Evolutionary conservation across 768 basidiomycete genomes (phyloP).

Genomic region (Panus rudis): DNA sequence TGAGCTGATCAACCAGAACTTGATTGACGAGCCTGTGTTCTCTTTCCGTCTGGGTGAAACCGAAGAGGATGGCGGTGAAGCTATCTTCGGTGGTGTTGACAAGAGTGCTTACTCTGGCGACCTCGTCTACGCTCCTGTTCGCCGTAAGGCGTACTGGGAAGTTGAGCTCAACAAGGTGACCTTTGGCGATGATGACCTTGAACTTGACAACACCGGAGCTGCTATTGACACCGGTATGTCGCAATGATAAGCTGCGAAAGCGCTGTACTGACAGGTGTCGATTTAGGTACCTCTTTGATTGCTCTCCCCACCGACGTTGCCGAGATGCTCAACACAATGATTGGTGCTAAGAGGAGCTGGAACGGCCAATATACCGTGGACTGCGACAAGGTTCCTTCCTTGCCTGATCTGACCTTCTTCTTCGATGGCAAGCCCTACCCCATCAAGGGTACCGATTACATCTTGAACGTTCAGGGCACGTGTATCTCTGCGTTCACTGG

Average conservation of each 20-base stretch:
- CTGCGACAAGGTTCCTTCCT: constrained; percentile 73
- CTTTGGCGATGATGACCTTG: constrained; percentile 83
- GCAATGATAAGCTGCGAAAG: constrained; percentile 5
- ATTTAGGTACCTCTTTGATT: constrained; percentile 83
- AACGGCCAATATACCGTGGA: constrained; percentile 93
- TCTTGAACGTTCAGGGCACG: constrained; percentile 84
- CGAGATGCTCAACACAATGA: constrained; percentile 94
- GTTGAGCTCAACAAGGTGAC: constrained; percentile 83
- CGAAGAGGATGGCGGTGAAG: constrained; percentile 86
- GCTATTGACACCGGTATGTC: constrained; percentile 81
- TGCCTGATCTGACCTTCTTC: constrained; percentile 81
- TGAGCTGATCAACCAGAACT: constrained; percentile 75
- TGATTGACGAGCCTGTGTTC: constrained; percentile 84
- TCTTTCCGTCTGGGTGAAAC: constrained; percentile 88
- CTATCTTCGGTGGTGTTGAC: constrained; percentile 89
- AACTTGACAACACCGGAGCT: constrained; percentile 90
- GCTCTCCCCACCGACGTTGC: constrained; percentile 91
- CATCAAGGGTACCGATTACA: constrained; percentile 79
- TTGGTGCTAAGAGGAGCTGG: constrained; percentile 92
- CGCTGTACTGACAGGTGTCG: too few species aligned
- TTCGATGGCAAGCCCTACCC: constrained; percentile 78
- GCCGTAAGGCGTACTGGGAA: constrained; percentile 97
- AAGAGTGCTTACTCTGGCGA: constrained; percentile 66
- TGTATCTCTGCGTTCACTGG: constrained; percentile 94
- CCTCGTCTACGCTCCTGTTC: constrained; percentile 81